Percentiles rank a stretch among this genome's conserved stretches.
These are phyloP conservation scores for Candida railenensis DNA, from an alignment of 805 yeast genomes.

Conservation along the genomic window DNA sequence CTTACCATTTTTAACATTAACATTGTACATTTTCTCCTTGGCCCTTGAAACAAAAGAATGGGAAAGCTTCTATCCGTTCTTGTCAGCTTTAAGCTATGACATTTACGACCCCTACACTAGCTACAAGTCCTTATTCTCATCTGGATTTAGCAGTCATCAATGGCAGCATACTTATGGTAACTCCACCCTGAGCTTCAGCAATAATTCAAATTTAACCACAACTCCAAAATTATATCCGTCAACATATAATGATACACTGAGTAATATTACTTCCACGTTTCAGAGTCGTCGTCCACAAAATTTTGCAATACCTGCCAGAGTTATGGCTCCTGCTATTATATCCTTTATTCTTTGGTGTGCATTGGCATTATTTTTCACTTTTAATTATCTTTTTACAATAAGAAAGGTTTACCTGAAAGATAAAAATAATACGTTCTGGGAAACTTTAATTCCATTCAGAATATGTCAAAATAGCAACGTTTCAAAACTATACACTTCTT, in stretches of 20 bases:
- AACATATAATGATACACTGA: too few species aligned
- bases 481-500: conserved; percentile 44
- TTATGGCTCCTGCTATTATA: background rate
- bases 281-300: background rate
- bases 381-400: conserved; percentile 12
- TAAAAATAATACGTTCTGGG: background rate
- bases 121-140: background rate
- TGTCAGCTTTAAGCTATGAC: background rate
- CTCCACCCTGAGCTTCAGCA: background rate
- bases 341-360: conserved; percentile 10
- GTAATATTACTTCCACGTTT: background rate
- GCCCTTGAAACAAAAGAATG: background rate
- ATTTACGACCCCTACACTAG: background rate
- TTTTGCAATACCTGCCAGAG: background rate
- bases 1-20: conserved; percentile 43
- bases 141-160: background rate
- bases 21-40: conserved; percentile 19
- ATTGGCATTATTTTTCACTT: conserved; percentile 10
- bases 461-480: conserved; percentile 17
- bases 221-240: too few species aligned
- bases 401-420: conserved; percentile 1
- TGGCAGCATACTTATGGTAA: background rate
- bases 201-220: too few species aligned
- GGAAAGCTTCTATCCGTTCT: background rate
- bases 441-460: conserved; percentile 7